A percentile compares a stretch with the other conserved stretches of the same genome.
phyloP scores from a whole-genome alignment of 2,329 filamentous ascomycete genomes.

The Ilyonectria destructans region DNA sequence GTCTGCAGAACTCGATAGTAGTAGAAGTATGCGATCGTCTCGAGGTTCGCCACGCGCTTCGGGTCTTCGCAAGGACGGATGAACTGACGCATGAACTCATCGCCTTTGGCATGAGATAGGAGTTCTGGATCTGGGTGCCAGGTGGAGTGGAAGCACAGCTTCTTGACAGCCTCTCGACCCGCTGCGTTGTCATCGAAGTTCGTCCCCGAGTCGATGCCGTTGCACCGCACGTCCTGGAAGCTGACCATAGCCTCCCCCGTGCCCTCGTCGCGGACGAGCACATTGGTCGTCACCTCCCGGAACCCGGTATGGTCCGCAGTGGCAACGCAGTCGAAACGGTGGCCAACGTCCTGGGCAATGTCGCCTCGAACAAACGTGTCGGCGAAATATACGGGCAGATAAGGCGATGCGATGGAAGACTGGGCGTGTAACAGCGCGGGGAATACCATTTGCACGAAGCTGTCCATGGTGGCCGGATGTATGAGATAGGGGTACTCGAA shows the following conservation, averaged over 20 bases:
- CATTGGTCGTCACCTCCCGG: slow-evolving; percentile 11
- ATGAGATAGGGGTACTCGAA: slow-evolving; percentile 11
- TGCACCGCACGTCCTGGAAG: slow-evolving; percentile 12
- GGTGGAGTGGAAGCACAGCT: slow-evolving; percentile 17
- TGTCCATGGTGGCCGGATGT: slow-evolving; percentile 24
- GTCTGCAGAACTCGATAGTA: slow-evolving; percentile 3
- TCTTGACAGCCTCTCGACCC: slow-evolving; percentile 7
- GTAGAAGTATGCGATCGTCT: slow-evolving; percentile 13
- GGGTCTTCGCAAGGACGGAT: no score
- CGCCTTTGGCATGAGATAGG: no score
- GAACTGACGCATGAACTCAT: no score
- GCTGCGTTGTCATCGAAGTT: neutral
- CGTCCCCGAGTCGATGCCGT: slow-evolving; percentile 4
- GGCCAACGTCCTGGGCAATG: slow-evolving; percentile 5
- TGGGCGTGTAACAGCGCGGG: slow-evolving; percentile 12
- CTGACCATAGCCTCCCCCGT: neutral
- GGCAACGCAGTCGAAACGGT: slow-evolving; percentile 1
- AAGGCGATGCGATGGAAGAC: slow-evolving; percentile 8
- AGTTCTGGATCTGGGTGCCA: slow-evolving; percentile 21
- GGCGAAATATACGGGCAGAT: slow-evolving; percentile 21
- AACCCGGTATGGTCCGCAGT: slow-evolving; percentile 5
- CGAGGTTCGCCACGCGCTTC: slow-evolving; percentile 1
- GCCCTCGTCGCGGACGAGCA: slow-evolving; percentile 4
- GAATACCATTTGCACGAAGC: slow-evolving; percentile 21
- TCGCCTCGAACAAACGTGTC: slow-evolving; percentile 10